phyloP scores from a whole-genome alignment of 768 basidiomycete genomes.

The Lentinula edodes region DNA sequence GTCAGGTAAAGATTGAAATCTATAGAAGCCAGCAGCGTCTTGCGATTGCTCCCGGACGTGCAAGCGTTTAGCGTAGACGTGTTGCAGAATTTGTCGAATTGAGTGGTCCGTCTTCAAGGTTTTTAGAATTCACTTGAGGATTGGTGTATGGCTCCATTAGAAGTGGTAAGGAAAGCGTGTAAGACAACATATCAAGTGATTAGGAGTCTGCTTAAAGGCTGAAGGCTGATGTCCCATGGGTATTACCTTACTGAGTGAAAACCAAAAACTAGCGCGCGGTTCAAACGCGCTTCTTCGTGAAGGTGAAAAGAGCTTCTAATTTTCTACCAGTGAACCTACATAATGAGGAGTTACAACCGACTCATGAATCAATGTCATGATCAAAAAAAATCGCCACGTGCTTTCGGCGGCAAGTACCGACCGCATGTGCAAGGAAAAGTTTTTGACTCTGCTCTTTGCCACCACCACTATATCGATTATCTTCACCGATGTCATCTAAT shows the following conservation, averaged over 20 bases:
- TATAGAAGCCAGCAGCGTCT: slow-evolving; percentile 5
- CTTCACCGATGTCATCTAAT: slow-evolving; percentile 54
- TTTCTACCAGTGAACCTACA: too few relatives aligned
- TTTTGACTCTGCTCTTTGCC: background rate
- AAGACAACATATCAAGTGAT: too few relatives aligned
- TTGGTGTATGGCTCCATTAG: slow-evolving; percentile 32
- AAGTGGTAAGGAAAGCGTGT: too few relatives aligned
- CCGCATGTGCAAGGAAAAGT: background rate
- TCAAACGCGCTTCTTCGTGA: too few relatives aligned
- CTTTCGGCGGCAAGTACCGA: background rate
- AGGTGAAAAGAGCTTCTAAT: background rate
- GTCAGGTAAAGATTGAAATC: slow-evolving; percentile 2
- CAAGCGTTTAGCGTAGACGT: slow-evolving; percentile 40
- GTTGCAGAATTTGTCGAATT: slow-evolving; percentile 44
- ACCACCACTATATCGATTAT: background rate
- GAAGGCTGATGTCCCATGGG: too few relatives aligned
- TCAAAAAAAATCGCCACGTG: background rate
- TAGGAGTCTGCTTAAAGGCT: too few relatives aligned
- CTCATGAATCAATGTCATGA: too few relatives aligned
- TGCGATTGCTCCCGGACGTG: slow-evolving; percentile 50
- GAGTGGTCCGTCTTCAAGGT: slow-evolving; percentile 44
- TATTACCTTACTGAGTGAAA: too few relatives aligned
- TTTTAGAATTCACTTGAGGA: slow-evolving; percentile 43
- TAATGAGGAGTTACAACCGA: too few relatives aligned
- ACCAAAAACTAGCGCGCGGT: too few relatives aligned